Base-by-base conservation (phyloP, 1,139 yeast genomes). In the Candida glucosophila region DNA sequence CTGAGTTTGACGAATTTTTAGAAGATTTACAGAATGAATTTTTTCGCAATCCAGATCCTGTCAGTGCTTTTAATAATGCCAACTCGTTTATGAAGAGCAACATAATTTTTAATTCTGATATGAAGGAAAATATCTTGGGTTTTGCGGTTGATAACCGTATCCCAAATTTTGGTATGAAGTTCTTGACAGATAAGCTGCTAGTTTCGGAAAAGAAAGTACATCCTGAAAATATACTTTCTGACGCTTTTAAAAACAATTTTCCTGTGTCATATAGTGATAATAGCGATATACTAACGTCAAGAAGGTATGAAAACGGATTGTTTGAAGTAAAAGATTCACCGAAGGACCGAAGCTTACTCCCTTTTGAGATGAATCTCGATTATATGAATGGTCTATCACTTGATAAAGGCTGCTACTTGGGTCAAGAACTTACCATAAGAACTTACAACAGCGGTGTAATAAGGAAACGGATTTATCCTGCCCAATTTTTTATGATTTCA, bases 341-440 rank as follows among this genome's bases (percentile, higher is more conserved):
- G 1, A 52, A 51, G 20, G 60, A 55, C 9, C 40, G 39, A 3
- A 43, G 76, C 5, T 50, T 81, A 1, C 55, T 90, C 7, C 97
- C 99, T 0, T 69, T 90, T 39, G 98, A 92, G 41, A 65, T 74
- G 32, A 83, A 85, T 47, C 58, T 88, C 36, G 98, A 92, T 51
- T 75, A 69, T 41, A 73, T 73, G 56, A 79, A 82, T 39, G 94
- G 95, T 1, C 68, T 88, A 11, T 83, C 90, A 29, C 70, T 79
- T 27, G 74, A 86, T 39, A 90, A 90, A 49, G 99, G 99, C 3
- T 90, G 99, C 49, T 90, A 90, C 42, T 78, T 85, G 12, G 99
- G 99, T 0, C 98, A 90, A 50, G 99, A 90, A 47, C 61, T 90
- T 29, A 88, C 97, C 0, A 85, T 88, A 12, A 67, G 98, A 41